Evolutionary conservation across 129 eudicot genomes (phyloP), one percentile per base, ranked within the genome.

Genomic region (Flaveria brownii): DNA sequence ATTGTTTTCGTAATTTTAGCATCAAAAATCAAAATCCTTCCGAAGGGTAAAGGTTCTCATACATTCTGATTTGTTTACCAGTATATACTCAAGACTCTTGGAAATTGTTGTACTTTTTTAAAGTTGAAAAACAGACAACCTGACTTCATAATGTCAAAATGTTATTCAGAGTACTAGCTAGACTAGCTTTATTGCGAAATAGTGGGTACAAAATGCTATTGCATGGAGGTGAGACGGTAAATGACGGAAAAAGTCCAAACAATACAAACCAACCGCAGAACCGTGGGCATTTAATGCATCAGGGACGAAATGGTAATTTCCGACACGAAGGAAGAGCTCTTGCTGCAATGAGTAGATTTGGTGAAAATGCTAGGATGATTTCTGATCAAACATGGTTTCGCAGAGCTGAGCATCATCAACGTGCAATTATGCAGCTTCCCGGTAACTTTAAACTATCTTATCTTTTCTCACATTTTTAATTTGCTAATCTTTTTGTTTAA

Each of bases 171-270:
- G 90, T 83, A 52, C 77, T 91, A 72, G 88, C 91, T 28, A 89
- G 99, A 81, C 77, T 94, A 66, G 97, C 97, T 56, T 72, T 91
- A 68, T 77, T 94, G 68, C 77, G 84, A 18, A 82, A 78, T 52
- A 81, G 83, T 26, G 96, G 99, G 65, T 94, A 94, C 83, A 91
- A 87, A 77, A 89, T 91, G 94, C 90, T 94, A 78, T 84, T 94
- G 79, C 99, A 89, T 55, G 97, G 97, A 74, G 96, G 97, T 33
- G 97, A 94, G 85, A 85, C 78, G 13, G 12, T 71, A 41, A 91
- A 94, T 23, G 82, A 70, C 4, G 88, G 74, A 13, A 82, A 83
- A 41, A 73, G 41, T 78, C 75, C 88, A 55, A 78, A 84, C 36
- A 55, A 80, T 66, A 45, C 57, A 13, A 42, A 84, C 75, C 75